Percentiles rank a stretch among this genome's conserved stretches.
phyloP scores from a whole-genome alignment of 2,329 filamentous ascomycete species.

The Fusarium pseudograminearum region DNA sequence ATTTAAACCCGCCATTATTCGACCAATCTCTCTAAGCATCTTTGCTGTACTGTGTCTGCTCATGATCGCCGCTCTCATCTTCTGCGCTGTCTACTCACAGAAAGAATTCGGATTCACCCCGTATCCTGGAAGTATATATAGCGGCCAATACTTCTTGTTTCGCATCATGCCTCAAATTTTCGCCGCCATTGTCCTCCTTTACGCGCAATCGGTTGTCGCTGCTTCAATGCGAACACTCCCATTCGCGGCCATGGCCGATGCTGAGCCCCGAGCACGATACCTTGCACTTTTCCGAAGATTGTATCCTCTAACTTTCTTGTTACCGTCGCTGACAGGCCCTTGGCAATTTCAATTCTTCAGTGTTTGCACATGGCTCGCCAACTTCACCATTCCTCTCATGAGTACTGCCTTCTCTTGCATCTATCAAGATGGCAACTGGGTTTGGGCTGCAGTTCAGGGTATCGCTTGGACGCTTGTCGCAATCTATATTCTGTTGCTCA shows the following conservation, averaged over 20 bases:
- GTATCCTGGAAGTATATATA: slow-evolving; percentile 75
- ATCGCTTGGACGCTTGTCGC: slow-evolving; percentile 82
- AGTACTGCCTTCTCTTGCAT: slow-evolving; percentile 79
- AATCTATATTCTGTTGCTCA: slow-evolving; percentile 76
- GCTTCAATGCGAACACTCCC: slow-evolving; percentile 82
- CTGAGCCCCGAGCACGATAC: slow-evolving; percentile 68
- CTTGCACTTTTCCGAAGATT: slow-evolving; percentile 76
- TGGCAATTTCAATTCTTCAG: slow-evolving; percentile 74
- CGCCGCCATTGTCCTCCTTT: slow-evolving; percentile 78
- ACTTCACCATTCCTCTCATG: slow-evolving; percentile 84
- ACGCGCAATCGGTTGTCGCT: slow-evolving; percentile 78
- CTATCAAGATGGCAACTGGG: slow-evolving; percentile 71
- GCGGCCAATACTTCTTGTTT: slow-evolving; percentile 84
- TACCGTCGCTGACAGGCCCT: slow-evolving; percentile 70
- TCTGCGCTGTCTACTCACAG: slow-evolving; percentile 77
- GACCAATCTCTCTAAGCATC: slow-evolving; percentile 71
- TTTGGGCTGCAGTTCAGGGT: slow-evolving; percentile 82
- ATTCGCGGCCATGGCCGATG: slow-evolving; percentile 80
- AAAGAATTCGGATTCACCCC: slow-evolving; percentile 72
- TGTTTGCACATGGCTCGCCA: slow-evolving; percentile 79
- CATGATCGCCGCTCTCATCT: slow-evolving; percentile 79
- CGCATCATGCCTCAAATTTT: slow-evolving; percentile 85
- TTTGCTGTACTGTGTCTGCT: slow-evolving; percentile 72
- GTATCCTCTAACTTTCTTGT: slow-evolving; percentile 76
- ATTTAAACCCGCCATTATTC: slow-evolving; percentile 78